Conservation (phyloP, 371 early-diverging fungal species). For the Paraphysoderma sedebokerense region DNA sequence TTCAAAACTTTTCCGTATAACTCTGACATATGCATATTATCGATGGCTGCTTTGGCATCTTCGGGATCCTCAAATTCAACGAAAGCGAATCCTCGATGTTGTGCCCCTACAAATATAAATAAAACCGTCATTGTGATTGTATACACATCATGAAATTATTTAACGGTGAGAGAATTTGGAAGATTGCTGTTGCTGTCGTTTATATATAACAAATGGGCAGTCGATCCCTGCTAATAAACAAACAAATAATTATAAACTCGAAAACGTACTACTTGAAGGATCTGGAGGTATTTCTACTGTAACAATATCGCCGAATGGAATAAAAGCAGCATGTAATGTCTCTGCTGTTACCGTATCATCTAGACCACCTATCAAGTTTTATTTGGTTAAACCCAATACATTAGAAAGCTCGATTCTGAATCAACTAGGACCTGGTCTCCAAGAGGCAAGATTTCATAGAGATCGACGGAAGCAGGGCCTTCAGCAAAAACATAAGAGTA, state of each 20-base stretch:
- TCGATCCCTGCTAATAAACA: neutral
- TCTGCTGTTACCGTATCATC: slow-evolving; percentile 59
- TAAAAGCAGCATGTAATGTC: slow-evolving; percentile 70
- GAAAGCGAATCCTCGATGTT: slow-evolving; percentile 87
- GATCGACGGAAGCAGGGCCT: too few species aligned
- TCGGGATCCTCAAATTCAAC: slow-evolving; percentile 71
- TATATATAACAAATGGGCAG: slow-evolving; percentile 1
- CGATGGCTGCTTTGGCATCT: slow-evolving; percentile 77
- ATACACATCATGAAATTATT: neutral
- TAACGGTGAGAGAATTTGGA: neutral
- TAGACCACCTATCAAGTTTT: slow-evolving; percentile 47
- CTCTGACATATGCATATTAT: slow-evolving; percentile 86
- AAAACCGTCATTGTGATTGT: neutral
- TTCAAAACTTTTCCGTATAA: slow-evolving; percentile 75
- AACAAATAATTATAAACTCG: neutral
- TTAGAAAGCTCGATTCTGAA: too few species aligned
- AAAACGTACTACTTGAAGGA: slow-evolving; percentile 38
- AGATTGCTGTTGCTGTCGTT: too few species aligned
- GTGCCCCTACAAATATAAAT: slow-evolving; percentile 17
- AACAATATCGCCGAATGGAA: slow-evolving; percentile 92
- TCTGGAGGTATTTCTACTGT: slow-evolving; percentile 69
- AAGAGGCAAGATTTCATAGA: too few species aligned
- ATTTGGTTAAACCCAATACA: too few species aligned
- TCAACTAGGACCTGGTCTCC: too few species aligned
- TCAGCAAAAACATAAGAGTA: too few species aligned